A percentile compares a stretch with the other conserved stretches of the same genome.
Conservation (phyloP, 1,284 basidiomycete genomes). For the Porogramme epimiltina region DNA sequence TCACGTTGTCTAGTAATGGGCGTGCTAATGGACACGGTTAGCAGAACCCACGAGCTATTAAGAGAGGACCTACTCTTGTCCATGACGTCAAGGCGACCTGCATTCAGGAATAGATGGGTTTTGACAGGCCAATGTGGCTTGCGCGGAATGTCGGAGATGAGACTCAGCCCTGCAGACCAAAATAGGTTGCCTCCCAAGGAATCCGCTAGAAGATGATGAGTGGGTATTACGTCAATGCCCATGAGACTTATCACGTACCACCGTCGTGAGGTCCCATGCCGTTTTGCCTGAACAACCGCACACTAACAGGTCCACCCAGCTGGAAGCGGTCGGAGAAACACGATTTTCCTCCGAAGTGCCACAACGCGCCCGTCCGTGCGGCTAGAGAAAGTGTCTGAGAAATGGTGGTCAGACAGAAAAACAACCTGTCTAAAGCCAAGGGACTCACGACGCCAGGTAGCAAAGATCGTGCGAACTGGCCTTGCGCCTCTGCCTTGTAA, state of each 20-base stretch:
- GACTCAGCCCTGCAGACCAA: constrained; percentile 82
- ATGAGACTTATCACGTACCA: constrained; percentile 44
- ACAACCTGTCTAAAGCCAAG: neutral
- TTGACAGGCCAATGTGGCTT: constrained; percentile 90
- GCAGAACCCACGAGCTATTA: neutral
- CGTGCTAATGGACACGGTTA: constrained; percentile 32
- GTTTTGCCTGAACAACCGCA: constrained; percentile 86
- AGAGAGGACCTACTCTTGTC: constrained; percentile 50
- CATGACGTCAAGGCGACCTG: constrained; percentile 77
- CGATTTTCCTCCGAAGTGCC: constrained; percentile 49
- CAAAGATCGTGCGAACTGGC: constrained; percentile 65
- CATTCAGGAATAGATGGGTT: constrained; percentile 84
- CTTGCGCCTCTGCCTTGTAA: constrained; percentile 74
- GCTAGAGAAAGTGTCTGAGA: constrained; percentile 65
- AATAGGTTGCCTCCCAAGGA: constrained; percentile 89
- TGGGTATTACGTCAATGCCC: neutral
- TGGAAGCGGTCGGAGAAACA: constrained; percentile 89
- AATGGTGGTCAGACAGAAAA: constrained; percentile 2
- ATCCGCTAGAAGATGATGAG: constrained; percentile 48
- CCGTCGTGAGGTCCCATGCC: constrained; percentile 85
- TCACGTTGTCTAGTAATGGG: constrained; percentile 42
- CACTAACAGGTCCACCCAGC: constrained; percentile 89
- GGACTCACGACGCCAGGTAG: constrained; percentile 55
- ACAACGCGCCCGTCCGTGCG: constrained; percentile 63
- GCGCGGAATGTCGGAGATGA: constrained; percentile 79